A percentile compares a stretch with the other conserved stretches of the same genome.
These are phyloP conservation scores for Rhinocladiella similis DNA, from an alignment of 2,329 filamentous ascomycete species.

Conservation along the genomic window DNA sequence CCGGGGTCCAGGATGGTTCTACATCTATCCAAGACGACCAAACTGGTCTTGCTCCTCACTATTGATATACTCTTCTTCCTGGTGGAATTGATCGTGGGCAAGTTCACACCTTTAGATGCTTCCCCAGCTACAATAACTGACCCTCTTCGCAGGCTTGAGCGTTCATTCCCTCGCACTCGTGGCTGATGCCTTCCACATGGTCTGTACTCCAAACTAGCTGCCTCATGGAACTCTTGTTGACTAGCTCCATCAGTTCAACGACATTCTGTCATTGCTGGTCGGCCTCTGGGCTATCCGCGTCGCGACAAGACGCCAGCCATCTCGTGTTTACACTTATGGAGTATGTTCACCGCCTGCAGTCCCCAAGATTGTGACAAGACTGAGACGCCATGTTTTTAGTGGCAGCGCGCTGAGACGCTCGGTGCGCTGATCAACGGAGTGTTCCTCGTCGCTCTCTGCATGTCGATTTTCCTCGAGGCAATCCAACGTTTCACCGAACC, in stretches of 20 bases:
- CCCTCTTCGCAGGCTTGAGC: constrained; percentile 60
- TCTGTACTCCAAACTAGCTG: constrained; percentile 41
- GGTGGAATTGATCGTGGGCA: constrained; percentile 75
- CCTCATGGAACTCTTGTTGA: background rate
- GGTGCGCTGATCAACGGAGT: constrained; percentile 96
- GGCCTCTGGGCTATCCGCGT: constrained; percentile 93
- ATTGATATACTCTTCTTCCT: constrained; percentile 90
- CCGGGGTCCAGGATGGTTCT: background rate
- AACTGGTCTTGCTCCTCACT: constrained; percentile 86
- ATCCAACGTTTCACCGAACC: constrained; percentile 88
- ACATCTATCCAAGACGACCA: constrained; percentile 79
- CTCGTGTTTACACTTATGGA: constrained; percentile 93
- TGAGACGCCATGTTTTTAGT: constrained; percentile 51
- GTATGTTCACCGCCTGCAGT: constrained; percentile 51
- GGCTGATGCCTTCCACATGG: constrained; percentile 97
- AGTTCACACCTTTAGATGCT: constrained; percentile 24
- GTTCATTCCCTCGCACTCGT: constrained; percentile 89
- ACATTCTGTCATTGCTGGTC: constrained; percentile 88
- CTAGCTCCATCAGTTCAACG: constrained; percentile 68
- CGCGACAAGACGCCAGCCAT: constrained; percentile 73
- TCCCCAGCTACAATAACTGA: constrained; percentile 20
- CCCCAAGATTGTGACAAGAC: constrained; percentile 2
- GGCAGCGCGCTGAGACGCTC: constrained; percentile 93
- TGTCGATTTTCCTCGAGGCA: constrained; percentile 96
- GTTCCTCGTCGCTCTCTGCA: constrained; percentile 91